Conservation (phyloP, 1,139 yeast genomes). For the Pneumocystis murina region DNA sequence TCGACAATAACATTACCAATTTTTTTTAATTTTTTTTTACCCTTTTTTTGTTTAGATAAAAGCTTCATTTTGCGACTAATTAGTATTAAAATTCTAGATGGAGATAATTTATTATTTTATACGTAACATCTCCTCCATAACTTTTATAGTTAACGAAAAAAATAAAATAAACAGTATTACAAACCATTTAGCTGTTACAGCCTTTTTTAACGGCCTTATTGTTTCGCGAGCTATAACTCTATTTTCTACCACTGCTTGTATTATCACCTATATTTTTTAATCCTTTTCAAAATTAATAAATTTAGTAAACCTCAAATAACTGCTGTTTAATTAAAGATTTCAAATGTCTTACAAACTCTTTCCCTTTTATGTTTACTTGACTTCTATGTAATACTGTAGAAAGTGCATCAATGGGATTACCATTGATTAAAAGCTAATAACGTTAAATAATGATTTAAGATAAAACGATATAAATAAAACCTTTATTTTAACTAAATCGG, state of each 20-base stretch:
- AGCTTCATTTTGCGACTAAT: conserved; percentile 59
- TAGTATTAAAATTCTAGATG: background rate
- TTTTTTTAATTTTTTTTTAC: conserved; percentile 71
- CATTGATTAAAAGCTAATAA: conserved; percentile 54
- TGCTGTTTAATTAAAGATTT: conserved; percentile 67
- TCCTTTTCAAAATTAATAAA: background rate
- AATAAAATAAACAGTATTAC: background rate
- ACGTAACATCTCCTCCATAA: conserved; percentile 83
- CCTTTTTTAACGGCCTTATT: conserved; percentile 82
- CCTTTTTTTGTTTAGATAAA: conserved; percentile 80
- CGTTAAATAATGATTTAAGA: background rate
- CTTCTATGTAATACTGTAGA: conserved; percentile 79
- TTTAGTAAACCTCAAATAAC: conserved; percentile 53
- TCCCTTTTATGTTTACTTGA: conserved; percentile 57
- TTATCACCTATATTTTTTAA: conserved; percentile 28
- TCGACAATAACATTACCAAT: conserved; percentile 45
- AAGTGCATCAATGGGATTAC: conserved; percentile 79
- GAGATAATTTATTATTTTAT: background rate
- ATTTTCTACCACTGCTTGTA: conserved; percentile 78
- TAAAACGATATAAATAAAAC: background rate
- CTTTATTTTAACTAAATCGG: conserved; percentile 77
- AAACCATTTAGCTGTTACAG: conserved; percentile 28
- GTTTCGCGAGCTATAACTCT: conserved; percentile 84
- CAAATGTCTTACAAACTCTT: conserved; percentile 69
- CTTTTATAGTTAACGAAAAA: conserved; percentile 46